Base-by-base conservation (phyloP, 2,329 filamentous ascomycete species). In the Cladophialophora yegresii region DNA sequence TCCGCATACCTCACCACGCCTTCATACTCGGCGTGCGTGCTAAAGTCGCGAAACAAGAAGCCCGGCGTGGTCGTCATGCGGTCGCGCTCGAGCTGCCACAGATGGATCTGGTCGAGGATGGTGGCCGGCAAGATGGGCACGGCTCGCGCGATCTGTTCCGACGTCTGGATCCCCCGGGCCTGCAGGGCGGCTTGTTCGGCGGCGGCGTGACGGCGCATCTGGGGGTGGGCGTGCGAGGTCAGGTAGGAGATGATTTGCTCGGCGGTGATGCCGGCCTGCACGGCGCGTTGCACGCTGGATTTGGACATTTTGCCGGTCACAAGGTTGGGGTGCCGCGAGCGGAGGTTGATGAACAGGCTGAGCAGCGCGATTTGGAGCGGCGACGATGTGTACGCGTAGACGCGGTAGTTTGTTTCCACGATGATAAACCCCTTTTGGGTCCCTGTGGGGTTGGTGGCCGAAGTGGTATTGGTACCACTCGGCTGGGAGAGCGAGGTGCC, bases 31-130 rank as follows among this genome's bases (percentile, higher is more conserved):
- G 86, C 83, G 10, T 91, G 85, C 51, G 83, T 87, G 50, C 87
- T 86, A 73, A 98, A 96, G 68, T 98, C 93, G 73, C 89, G 89
- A 81, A 99, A 96, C 30, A 98, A 76, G 75, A 92, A 98, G 0
- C 95, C 95, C 0, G 84, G 81, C 4, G 87, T 92, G 1, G 90
- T 87, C 75, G 90, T 90, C 85, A 99, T 96, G 57, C 95, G 86
- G 80, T 99, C 95, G 69, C 93, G 92, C 77, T 99, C 95, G 58
- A 98, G 87, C 80, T 99, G 93, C 95, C 95, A 99, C 22, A 99
- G 85, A 1, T 93, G 85, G 72, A 99, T 97, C 81, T 99, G 95
- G 77, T 99, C 95, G 68, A 97, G 91, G 16, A 99, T 95, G 0
- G 96, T 98, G 0, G 95, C 93, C 0, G 96, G 95, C 1, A 99